Evolutionary conservation across 371 early-diverging fungal species (phyloP), one percentile per base, ranked within the genome.

Genomic region (Rhizomucor miehei): DNA sequence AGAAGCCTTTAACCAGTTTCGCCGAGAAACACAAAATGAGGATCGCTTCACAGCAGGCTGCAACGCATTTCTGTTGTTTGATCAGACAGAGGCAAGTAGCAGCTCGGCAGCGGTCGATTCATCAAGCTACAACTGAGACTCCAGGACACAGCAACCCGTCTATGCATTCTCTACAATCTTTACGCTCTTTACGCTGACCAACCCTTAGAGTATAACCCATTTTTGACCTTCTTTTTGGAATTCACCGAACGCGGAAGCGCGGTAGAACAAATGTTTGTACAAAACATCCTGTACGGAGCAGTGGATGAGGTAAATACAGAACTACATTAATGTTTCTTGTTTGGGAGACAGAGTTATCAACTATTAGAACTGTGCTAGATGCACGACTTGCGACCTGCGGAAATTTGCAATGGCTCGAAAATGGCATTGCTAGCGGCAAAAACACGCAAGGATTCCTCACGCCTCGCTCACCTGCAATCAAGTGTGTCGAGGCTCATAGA

Each of bases 181-280:
- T 70, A 72, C 48, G 66, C 52, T 4, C 63, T 65, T 2, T 74
- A 74, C 59, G 63, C 65, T 8, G 52, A 57, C 10, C 23, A 47
- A 1, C 61, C 70, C 0, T 47, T 74, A 9, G 66, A 69, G 17
- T 44, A 49, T 8, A 77, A 77, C 47, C 78, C 78, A 1, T 77
- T 77, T 43, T 54, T 77, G 48, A 70, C 69, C 21, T 72, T 74
- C 20, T 77, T 77, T 44, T 39, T 77, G 45, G 69, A 74, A 38
- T 54, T 69, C 9, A 9, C 67, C 13, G 69, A 60, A 44, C 58
- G 60, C 11, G 35, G 48, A 1, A 44, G 39, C n/a, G 13, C 44
- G 29, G 36, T 65, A 17, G 78, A 77, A 39, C 54, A 59, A 17
- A 66, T 56, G 14, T 70, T 71, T 61, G 62, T 77, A 3, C 54